A percentile compares a stretch with the other conserved stretches of the same genome.
phyloP scores from a whole-genome alignment of 345 rosid genomes.

The Populus davidiana region DNA sequence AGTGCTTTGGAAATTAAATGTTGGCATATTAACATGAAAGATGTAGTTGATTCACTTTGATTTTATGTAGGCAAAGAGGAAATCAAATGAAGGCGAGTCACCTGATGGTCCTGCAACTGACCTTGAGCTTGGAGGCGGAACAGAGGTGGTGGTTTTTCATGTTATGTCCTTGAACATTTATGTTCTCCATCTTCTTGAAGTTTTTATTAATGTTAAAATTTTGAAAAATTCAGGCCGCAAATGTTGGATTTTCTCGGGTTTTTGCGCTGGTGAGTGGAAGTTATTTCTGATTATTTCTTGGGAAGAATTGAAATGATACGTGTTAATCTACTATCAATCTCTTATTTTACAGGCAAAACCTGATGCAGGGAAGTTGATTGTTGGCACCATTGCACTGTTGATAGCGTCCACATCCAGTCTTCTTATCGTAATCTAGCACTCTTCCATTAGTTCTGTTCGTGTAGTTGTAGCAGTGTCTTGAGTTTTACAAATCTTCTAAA shows the following conservation, averaged over 20 bases:
- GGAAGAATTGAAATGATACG: background rate
- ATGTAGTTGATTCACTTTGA: background rate
- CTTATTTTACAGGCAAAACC: conserved; percentile 61
- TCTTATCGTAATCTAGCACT: conserved; percentile 48
- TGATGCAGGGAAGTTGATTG: conserved; percentile 64
- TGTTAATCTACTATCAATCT: background rate
- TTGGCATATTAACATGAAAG: background rate
- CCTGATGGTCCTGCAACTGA: conserved; percentile 38
- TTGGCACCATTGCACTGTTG: conserved; percentile 74
- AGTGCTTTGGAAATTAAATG: background rate
- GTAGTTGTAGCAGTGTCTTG: background rate
- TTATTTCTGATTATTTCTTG: background rate
- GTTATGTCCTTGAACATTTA: conserved; percentile 6
- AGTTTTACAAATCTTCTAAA: background rate
- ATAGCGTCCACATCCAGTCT: conserved; percentile 71
- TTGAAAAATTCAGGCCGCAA: conserved; percentile 55
- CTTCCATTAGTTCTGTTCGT: background rate
- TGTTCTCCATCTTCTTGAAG: conserved; percentile 1
- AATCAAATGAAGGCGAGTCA: conserved; percentile 39
- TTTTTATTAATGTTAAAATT: conserved; percentile 9
- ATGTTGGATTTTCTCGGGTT: conserved; percentile 69
- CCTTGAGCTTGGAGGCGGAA: conserved; percentile 62
- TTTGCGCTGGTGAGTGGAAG: conserved; percentile 58
- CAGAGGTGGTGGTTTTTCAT: conserved; percentile 41
- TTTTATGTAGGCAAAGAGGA: conserved; percentile 33